Base-by-base conservation (phyloP, 495 filamentous ascomycete species). In the Hypoxylon intermedium region DNA sequence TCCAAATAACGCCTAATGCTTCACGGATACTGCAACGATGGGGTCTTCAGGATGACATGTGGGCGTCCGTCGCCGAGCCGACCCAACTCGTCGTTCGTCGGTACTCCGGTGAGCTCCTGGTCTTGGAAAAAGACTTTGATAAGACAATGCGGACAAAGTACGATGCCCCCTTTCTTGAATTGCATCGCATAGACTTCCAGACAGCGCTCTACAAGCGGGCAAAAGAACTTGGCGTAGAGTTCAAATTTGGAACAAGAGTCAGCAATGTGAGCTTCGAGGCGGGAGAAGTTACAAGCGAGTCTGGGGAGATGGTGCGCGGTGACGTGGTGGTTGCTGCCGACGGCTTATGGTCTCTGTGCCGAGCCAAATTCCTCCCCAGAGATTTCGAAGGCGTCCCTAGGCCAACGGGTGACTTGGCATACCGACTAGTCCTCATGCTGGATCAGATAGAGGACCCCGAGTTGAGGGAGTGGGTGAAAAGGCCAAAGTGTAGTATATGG, bases 401-500 rank as follows among this genome's bases (percentile, higher is more conserved):
- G 9, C 67, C 75, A 15, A 84, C 83, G 0, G 83, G 83, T 4
- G 82, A 86, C 43, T 60, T 82, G 15, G 83, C 83, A 2, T 86
- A 85, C 59, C 77, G 84, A 5, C 72, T 82, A 34, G 60, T 83
- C 6, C 66, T 86, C 7, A 76, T 72, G 11, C 63, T 72, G 2
- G 69, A 76, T 19, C 70, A 82, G 60, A 63, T 76, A 21, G 68
- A 69, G 4, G 75, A 84, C 41, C 72, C 75, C 0, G 75, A 76
- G 11, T 58, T 84, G 1, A 63, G 58, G 5, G 65, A 79, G 34
- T 74, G 79, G 65, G 72, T 85, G 0, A 45, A 67, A 3, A 74
- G 83, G 18, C 81, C 85, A 0, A 77, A 75, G 5, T 81, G 85
- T 3, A 82, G 87, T 54, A 82, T 87, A 58, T 90, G 88, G 88